phyloP scores from a whole-genome alignment of 257 asterid species.

The Solanum peruvianum region DNA sequence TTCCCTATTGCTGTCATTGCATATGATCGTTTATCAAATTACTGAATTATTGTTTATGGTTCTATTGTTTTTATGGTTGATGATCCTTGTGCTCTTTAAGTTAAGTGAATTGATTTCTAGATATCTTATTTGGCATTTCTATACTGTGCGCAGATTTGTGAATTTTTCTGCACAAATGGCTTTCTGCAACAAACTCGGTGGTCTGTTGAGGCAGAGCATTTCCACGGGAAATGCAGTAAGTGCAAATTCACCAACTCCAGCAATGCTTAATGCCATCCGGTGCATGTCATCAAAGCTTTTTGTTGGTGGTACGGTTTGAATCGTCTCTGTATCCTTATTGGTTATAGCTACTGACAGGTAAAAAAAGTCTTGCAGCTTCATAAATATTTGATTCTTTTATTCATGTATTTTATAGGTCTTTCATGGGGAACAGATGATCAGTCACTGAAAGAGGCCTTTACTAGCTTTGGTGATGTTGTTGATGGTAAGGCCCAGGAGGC shows the following conservation, averaged over 20 bases:
- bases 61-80: neutral
- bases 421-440: conserved; percentile 56
- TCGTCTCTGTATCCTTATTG: neutral
- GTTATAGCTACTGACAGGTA: neutral
- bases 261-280: conserved; percentile 56
- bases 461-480: conserved; percentile 53
- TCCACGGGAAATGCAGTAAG: conserved; percentile 11
- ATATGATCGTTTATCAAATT: neutral
- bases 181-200: conserved; percentile 43
- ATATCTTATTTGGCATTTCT: neutral
- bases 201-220: conserved; percentile 39
- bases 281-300: conserved; percentile 72
- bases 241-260: conserved; percentile 19
- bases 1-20: neutral
- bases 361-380: neutral
- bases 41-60: neutral
- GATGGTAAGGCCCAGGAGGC: conserved; percentile 19
- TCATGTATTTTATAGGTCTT: conserved; percentile 36
- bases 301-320: conserved; percentile 36
- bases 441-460: conserved; percentile 56
- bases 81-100: neutral
- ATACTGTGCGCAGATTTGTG: conserved; percentile 5
- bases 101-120: neutral
- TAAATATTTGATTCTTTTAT: neutral
- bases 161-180: conserved; percentile 40